Conservation (phyloP, 495 filamentous ascomycete genomes). For the Tuber indicum region DNA sequence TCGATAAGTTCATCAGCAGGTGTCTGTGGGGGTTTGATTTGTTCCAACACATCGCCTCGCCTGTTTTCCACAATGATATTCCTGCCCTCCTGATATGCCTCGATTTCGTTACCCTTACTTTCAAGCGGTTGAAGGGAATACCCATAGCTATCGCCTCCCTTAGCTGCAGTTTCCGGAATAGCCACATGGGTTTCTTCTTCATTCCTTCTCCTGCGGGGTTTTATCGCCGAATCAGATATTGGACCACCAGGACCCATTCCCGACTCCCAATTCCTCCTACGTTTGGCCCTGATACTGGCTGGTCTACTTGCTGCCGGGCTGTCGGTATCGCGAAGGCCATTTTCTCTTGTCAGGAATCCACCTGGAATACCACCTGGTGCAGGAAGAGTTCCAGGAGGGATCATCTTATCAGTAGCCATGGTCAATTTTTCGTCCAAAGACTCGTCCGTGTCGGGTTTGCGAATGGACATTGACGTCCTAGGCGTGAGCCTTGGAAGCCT, state of each 20-base stretch:
- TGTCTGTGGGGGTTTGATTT: conserved; percentile 37
- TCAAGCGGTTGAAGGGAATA: conserved; percentile 41
- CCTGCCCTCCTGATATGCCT: conserved; percentile 76
- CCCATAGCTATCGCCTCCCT: conserved; percentile 43
- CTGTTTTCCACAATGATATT: conserved; percentile 77
- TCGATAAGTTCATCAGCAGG: conserved; percentile 17
- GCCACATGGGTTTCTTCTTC: conserved; percentile 22
- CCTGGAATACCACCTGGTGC: conserved; percentile 66
- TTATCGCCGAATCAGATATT: conserved; percentile 84
- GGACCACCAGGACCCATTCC: conserved; percentile 78
- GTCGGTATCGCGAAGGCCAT: conserved; percentile 42
- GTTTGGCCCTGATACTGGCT: conserved; percentile 56
- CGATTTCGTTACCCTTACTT: conserved; percentile 42
- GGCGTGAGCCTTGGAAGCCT: conserved; percentile 85
- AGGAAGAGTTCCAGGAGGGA: conserved; percentile 71
- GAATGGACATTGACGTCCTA: conserved; percentile 62
- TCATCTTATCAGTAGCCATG: conserved; percentile 33
- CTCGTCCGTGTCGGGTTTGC: conserved; percentile 51
- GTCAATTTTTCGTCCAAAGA: conserved; percentile 52
- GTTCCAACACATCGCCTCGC: conserved; percentile 71
- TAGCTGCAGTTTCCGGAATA: conserved; percentile 24
- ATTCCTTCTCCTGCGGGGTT: conserved; percentile 55
- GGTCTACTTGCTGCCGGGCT: conserved; percentile 48
- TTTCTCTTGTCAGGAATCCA: conserved; percentile 66
- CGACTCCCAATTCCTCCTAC: conserved; percentile 61